A percentile compares a stretch with the other conserved stretches of the same genome.
phyloP scores from a whole-genome alignment of 371 early-diverging fungal species.

The Chytridiales sp. region DNA sequence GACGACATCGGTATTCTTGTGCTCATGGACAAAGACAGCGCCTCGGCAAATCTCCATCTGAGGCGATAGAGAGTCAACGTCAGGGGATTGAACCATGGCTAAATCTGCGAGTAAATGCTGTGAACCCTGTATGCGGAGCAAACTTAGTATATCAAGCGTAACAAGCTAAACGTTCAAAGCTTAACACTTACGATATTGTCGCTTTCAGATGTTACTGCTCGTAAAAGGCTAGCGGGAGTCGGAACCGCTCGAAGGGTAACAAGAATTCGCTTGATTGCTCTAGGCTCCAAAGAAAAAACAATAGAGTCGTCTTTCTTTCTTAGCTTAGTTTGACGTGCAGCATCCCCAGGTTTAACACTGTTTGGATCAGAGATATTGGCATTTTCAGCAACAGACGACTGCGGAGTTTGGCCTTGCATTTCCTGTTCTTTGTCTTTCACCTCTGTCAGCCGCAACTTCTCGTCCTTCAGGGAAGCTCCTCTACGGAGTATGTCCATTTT shows the following conservation, averaged over 20 bases:
- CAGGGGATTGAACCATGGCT: too few relatives aligned
- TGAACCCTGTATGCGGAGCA: too few relatives aligned
- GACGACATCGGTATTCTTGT: conserved; percentile 86
- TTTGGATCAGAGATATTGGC: conserved; percentile 9
- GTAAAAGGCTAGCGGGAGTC: too few relatives aligned
- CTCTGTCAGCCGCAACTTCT: neutral
- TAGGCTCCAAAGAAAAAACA: conserved; percentile 70
- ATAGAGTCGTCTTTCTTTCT: conserved; percentile 27
- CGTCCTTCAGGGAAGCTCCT: conserved; percentile 30
- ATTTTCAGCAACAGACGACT: conserved; percentile 1
- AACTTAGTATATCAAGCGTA: too few relatives aligned
- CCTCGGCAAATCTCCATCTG: conserved; percentile 36
- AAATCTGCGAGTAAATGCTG: too few relatives aligned
- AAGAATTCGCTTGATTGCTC: conserved; percentile 67
- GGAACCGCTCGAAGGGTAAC: too few relatives aligned
- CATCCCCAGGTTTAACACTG: too few relatives aligned
- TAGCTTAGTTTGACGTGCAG: conserved; percentile 11
- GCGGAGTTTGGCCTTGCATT: neutral
- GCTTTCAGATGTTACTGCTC: too few relatives aligned
- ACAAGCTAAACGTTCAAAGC: too few relatives aligned
- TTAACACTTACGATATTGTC: too few relatives aligned
- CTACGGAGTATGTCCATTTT: conserved; percentile 61
- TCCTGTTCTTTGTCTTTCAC: neutral
- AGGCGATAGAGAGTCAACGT: too few relatives aligned
- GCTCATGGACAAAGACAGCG: conserved; percentile 75